Base-by-base conservation (phyloP, 164 flowering plant genomes). In the Houttuynia cordata region DNA sequence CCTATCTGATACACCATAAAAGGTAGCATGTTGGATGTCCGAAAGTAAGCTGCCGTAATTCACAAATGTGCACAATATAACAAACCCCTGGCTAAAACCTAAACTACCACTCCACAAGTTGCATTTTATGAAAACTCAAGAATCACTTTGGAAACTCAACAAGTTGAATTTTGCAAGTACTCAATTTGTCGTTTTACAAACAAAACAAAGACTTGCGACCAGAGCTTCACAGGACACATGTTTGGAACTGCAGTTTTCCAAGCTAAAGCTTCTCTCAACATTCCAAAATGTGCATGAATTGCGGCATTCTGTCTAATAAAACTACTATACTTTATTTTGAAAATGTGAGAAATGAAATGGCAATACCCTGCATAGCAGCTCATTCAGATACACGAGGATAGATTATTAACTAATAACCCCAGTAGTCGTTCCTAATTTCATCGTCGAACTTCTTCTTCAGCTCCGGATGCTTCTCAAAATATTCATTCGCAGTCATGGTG, bases 401-500 rank as follows among this genome's bases (percentile, higher is more conserved):
- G 6, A 2, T 30, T 14, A 3, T 14, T n/a, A 18, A 61, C 81
- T 74, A 91, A 63, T 91, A 91, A n/a, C 97, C 98, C 93, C 93
- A 92, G 70, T 87, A 73, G 67, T 92, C 96, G 56, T 92, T 88
- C 55, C 95, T 75, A 61, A 89, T 88, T 67, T 92, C 98, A 60
- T 92, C 98, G 72, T 92, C 96, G 59, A 88, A 87, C 73, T 89
- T 84, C 89, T 91, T 77, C 69, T 79, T 91, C 61, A 91, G 73
- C 76, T 88, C 98, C 1, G 98, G 98, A 68, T 91, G 93, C 80
- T 91, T 91, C 64, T 58, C 95, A 49, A 91, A 91, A 81, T 91
- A 91, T 39, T 91, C 98, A 42, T 91, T 80, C 0, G 95, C 95
- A 18, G 98, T 88, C 98, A 91, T 91, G 72, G 95, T 88, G 71